phyloP scores from a whole-genome alignment of 2,329 filamentous ascomycete species.

The Aaosphaeria arxii region DNA sequence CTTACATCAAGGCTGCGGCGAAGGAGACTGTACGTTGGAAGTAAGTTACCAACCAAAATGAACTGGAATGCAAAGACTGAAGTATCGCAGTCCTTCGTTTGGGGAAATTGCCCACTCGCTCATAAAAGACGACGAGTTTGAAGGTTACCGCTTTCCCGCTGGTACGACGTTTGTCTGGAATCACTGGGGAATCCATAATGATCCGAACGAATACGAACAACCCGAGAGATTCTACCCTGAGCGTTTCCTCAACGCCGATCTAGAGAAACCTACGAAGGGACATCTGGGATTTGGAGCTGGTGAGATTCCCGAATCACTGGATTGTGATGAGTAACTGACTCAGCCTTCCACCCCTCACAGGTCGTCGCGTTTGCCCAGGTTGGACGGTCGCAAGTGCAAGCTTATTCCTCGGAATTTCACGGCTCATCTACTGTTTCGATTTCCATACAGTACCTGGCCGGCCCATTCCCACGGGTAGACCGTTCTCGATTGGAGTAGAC shows the following conservation, averaged over 20 bases:
- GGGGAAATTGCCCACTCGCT: constrained; percentile 17
- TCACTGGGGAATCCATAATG: constrained; percentile 10
- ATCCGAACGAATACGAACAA: not conserved
- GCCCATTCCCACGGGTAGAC: too few relatives aligned
- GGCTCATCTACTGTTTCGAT: too few relatives aligned
- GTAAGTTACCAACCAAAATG: too few relatives aligned
- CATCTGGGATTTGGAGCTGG: constrained; percentile 25
- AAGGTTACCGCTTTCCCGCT: constrained; percentile 14
- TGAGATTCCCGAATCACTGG: not conserved
- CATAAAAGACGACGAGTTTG: constrained; percentile 17
- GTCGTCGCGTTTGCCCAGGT: too few relatives aligned
- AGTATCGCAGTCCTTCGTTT: constrained; percentile 4
- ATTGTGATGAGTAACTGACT: too few relatives aligned
- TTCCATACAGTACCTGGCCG: too few relatives aligned
- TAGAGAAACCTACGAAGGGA: constrained; percentile 19
- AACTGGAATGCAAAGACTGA: too few relatives aligned
- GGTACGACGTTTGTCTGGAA: constrained; percentile 15
- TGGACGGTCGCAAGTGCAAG: too few relatives aligned
- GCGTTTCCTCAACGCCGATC: constrained; percentile 13
- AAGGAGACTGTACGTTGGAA: constrained; percentile 19
- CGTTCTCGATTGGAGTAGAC: too few relatives aligned
- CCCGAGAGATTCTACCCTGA: constrained; percentile 18
- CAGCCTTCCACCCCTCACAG: too few relatives aligned
- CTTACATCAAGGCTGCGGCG: constrained; percentile 11
- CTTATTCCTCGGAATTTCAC: too few relatives aligned